phyloP scores from a whole-genome alignment of 306 rosid species.

The Cucumis cinereus region DNA sequence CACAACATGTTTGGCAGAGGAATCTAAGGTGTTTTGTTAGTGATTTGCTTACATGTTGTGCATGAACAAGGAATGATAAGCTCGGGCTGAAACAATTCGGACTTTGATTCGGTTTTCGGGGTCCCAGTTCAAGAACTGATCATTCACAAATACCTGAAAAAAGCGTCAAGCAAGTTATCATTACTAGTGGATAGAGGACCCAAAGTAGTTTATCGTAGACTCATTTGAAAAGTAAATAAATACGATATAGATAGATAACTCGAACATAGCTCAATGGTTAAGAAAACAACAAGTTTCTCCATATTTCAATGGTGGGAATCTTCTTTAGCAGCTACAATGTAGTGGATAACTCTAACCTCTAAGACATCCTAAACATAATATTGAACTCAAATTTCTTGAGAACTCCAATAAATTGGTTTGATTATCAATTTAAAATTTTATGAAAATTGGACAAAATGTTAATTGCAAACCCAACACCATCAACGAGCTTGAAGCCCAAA shows the following conservation, averaged over 20 bases:
- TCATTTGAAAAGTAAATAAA: neutral
- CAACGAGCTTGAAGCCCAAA: too few species aligned
- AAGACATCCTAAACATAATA: too few species aligned
- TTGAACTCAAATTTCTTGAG: neutral
- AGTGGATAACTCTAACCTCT: too few species aligned
- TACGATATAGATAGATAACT: neutral
- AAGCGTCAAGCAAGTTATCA: neutral
- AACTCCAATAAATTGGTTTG: neutral
- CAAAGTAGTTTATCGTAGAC: neutral
- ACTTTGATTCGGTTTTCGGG: conserved; percentile 73
- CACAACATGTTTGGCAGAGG: neutral
- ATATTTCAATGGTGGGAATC: neutral
- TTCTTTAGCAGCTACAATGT: neutral
- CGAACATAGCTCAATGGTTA: neutral
- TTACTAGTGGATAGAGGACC: neutral
- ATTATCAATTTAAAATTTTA: neutral
- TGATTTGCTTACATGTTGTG: conserved; percentile 78
- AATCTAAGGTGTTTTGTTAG: neutral
- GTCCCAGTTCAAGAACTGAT: conserved; percentile 90
- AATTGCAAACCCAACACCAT: too few species aligned
- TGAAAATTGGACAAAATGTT: neutral
- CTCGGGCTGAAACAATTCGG: conserved; percentile 76
- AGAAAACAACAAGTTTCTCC: neutral
- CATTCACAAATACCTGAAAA: conserved; percentile 77
- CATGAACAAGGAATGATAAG: conserved; percentile 93